A percentile compares a stretch with the other conserved stretches of the same genome.
These are phyloP conservation scores for Eragrostis nindensis DNA, from an alignment of 176 grass and related monocot species.

Conservation along the genomic window DNA sequence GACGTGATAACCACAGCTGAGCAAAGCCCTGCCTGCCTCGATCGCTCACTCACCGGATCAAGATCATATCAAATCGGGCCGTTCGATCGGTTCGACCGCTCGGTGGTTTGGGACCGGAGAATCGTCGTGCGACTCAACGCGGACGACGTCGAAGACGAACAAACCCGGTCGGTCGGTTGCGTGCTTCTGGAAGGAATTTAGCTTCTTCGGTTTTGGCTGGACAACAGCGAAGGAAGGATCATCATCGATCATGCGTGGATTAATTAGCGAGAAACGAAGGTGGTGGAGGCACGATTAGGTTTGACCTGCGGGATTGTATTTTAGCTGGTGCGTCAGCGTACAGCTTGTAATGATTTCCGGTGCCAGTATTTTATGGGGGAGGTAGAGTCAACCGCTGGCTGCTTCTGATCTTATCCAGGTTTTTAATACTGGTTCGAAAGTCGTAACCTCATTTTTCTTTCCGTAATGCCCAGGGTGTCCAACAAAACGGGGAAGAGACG, in stretches of 20 bases:
- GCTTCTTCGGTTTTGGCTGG: constrained; percentile 5
- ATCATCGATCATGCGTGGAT: background rate
- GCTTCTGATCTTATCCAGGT: background rate
- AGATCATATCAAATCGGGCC: background rate
- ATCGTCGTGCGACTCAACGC: background rate
- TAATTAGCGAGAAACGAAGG: background rate
- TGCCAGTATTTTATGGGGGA: background rate
- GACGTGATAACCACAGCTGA: background rate
- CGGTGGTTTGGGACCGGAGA: background rate
- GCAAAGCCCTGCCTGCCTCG: no score
- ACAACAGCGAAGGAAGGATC: background rate
- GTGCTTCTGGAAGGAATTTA: background rate
- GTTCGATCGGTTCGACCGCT: background rate
- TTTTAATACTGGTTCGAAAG: background rate
- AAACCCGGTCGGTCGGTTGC: background rate
- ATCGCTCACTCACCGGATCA: no score
- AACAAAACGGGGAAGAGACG: background rate
- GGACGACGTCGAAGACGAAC: background rate
- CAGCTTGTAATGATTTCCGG: background rate
- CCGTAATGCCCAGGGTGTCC: background rate
- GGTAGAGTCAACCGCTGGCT: constrained; percentile 42
- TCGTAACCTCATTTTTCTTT: background rate
- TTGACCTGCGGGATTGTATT: constrained; percentile 23
- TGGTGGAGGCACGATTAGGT: constrained; percentile 40
- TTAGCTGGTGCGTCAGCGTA: background rate